Base-by-base conservation (phyloP, 345 rosid species). In the Syzygium oleosum region DNA sequence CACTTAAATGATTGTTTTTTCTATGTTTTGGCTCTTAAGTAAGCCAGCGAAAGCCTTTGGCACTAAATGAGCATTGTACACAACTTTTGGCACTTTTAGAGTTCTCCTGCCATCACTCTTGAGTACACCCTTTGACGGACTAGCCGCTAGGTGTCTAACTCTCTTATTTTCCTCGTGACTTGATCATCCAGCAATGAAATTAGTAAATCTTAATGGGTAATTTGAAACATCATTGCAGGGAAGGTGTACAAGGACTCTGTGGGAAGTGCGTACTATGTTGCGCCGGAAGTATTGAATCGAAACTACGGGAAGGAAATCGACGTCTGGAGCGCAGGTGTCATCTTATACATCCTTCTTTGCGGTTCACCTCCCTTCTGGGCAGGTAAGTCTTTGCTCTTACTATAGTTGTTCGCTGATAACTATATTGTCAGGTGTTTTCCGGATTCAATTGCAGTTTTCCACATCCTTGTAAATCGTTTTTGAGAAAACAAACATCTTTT, bases 301-400 rank as follows among this genome's bases (percentile, higher is more conserved):
- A 95, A 88, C 58, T 97, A 97, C 85, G 98, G 98, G 43, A 96
- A 95, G 93, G 99, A 96, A 88, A 95, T 94, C 7, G 99, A 97
- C 89, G 92, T 96, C 52, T 97, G 99, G 99, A 96, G 99, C 61
- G 98, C 98, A 25, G 99, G 99, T 38, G 92, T 97, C 85, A 95
- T 97, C 58, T 91, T 95, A 58, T 97, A 97, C 93, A 97, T 97
- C 91, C 98, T 97, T 87, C 95, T 97, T 27, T 86, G 98, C 86
- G 99, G 99, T 21, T 94, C 92, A 68, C 99, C 99, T 90, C 99
- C 99, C 5, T 97, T 96, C 92, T 95, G 97, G 98, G 99, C 94
- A 34, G 98, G 99, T 97, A 94, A 12, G 43, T n/a, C 51, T 31
- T 51, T 52, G 31, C 16, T 73, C 14, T 15, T 13, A 12, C 16